Evolutionary conservation across 1,284 basidiomycete species (phyloP).

Genomic region (Ceratobasidium sp.): DNA sequence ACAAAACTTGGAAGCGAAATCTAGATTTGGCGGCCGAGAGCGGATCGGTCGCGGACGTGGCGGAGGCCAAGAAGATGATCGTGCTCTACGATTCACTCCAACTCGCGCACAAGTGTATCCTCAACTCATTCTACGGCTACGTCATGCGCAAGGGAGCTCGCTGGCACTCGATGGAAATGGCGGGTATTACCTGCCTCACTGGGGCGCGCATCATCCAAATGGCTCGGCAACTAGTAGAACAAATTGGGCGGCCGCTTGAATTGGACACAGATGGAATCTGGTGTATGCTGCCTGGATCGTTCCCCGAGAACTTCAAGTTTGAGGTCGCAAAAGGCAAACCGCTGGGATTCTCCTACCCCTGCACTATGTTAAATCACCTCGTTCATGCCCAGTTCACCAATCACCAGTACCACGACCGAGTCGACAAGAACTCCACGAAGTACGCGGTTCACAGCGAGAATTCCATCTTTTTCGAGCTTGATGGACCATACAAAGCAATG

Average conservation of each 20-base stretch:
- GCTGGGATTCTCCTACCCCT: slow-evolving; percentile 95
- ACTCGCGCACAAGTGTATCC: slow-evolving; percentile 98
- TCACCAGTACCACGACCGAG: slow-evolving; percentile 94
- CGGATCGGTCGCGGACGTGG: slow-evolving; percentile 82
- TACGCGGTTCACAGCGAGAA: slow-evolving; percentile 95
- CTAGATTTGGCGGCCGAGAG: slow-evolving; percentile 81
- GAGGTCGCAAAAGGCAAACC: slow-evolving; percentile 89
- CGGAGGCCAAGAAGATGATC: slow-evolving; percentile 99
- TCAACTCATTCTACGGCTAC: slow-evolving; percentile 99
- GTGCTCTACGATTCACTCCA: slow-evolving; percentile 99
- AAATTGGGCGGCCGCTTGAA: slow-evolving; percentile 96
- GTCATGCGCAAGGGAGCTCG: slow-evolving; percentile 99
- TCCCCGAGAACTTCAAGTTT: slow-evolving; percentile 99
- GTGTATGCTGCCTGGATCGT: slow-evolving; percentile 99
- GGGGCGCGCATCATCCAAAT: slow-evolving; percentile 99
- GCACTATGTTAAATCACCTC: slow-evolving; percentile 99
- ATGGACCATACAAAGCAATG: slow-evolving; percentile 99
- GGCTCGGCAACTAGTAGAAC: slow-evolving; percentile 97
- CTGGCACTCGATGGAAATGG: slow-evolving; percentile 99
- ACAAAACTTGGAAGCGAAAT: slow-evolving; percentile 99
- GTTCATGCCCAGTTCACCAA: slow-evolving; percentile 97
- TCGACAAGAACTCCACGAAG: slow-evolving; percentile 81
- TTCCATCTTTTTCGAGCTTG: slow-evolving; percentile 99
- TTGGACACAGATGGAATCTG: slow-evolving; percentile 99
- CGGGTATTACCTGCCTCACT: slow-evolving; percentile 98